phyloP scores from a whole-genome alignment of 2,329 filamentous ascomycete species.

The Dendryphion nanum region DNA sequence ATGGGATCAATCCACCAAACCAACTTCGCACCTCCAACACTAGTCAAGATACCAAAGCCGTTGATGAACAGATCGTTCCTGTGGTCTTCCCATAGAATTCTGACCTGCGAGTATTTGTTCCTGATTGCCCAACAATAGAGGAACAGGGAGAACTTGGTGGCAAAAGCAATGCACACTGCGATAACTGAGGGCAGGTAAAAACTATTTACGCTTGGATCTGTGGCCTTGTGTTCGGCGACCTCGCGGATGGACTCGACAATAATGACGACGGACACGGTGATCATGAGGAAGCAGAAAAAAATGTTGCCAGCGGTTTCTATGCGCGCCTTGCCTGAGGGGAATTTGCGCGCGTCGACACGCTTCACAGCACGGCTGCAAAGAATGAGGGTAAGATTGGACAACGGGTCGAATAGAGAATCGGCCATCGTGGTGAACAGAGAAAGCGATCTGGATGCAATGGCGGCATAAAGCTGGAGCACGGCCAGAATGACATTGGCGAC shows the following conservation, averaged over 20 bases:
- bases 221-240: constrained; percentile 52
- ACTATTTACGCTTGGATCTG: constrained; percentile 49
- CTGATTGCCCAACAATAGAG: constrained; percentile 89
- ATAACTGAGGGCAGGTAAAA: constrained; percentile 85
- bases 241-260: constrained; percentile 83
- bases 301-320: constrained; percentile 97
- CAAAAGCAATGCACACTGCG: constrained; percentile 79
- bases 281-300: constrained; percentile 95
- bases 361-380: constrained; percentile 84
- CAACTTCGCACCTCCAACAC: constrained; percentile 84
- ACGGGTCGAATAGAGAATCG: constrained; percentile 88
- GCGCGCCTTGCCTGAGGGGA: constrained; percentile 88
- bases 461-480: constrained; percentile 82
- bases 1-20: constrained; percentile 93
- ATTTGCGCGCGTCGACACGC: constrained; percentile 79
- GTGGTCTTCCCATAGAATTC: constrained; percentile 95
- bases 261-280: constrained; percentile 83
- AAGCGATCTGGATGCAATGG: constrained; percentile 81
- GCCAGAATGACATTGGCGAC: constrained; percentile 78
- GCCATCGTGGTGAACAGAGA: constrained; percentile 98
- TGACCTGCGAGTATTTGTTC: constrained; percentile 86
- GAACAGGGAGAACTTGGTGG: constrained; percentile 79
- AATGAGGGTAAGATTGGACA: constrained; percentile 85
- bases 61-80: constrained; percentile 98
- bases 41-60: constrained; percentile 86